Evolutionary conservation across 1,139 yeast genomes (phyloP).

Genomic region (Pneumocystis canis): DNA sequence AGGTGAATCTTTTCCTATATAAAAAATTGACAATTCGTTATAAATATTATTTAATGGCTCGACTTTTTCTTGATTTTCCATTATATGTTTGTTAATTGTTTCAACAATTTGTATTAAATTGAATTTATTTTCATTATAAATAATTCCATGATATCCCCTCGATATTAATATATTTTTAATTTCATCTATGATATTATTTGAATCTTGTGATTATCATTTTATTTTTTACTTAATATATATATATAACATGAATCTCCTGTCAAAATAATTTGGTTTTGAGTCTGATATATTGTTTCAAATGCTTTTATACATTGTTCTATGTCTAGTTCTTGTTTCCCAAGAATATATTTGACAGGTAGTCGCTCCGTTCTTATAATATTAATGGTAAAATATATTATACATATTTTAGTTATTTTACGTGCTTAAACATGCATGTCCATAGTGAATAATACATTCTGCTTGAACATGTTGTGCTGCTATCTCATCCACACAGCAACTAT

Average conservation of each 20-base stretch:
- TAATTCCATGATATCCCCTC: neutral
- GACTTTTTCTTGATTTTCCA: no score
- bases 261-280: slow-evolving; percentile 6
- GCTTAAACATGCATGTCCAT: slow-evolving; percentile 88
- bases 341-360: slow-evolving; percentile 16
- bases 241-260: slow-evolving; percentile 5
- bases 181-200: neutral
- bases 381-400: neutral
- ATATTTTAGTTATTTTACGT: slow-evolving; percentile 33
- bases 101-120: neutral
- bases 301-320: slow-evolving; percentile 5
- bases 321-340: slow-evolving; percentile 14
- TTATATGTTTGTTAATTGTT: neutral
- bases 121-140: neutral
- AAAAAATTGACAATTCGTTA: slow-evolving; percentile 40
- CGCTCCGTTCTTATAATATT: slow-evolving; percentile 4
- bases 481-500: slow-evolving; percentile 83
- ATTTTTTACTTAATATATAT: neutral
- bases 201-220: neutral
- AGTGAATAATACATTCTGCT: slow-evolving; percentile 77
- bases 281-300: slow-evolving; percentile 2
- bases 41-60: no score
- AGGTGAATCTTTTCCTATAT: slow-evolving; percentile 57
- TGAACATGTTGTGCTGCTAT: slow-evolving; percentile 89
- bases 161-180: neutral